Percentiles rank a stretch among this genome's conserved stretches.
Evolutionary conservation across 495 filamentous ascomycete species (phyloP).

Genomic region (Xylaria nigripes): DNA sequence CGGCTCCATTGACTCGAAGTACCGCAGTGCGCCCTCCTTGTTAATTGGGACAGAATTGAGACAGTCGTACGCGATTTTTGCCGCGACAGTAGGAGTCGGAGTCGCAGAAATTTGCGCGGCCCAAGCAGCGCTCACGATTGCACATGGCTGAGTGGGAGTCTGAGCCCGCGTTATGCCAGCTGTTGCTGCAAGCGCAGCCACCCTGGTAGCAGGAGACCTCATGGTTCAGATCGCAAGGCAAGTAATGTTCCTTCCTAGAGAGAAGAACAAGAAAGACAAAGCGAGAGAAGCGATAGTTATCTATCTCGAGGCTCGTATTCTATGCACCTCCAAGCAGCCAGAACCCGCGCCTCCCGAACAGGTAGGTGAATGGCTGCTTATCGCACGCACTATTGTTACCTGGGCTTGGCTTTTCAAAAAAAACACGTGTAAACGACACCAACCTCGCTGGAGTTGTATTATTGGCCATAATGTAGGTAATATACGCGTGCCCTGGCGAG

Average conservation of each 20-base stretch:
- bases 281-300: not conserved
- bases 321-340: slow-evolving; percentile 4
- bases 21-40: slow-evolving; percentile 30
- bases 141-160: slow-evolving; percentile 30
- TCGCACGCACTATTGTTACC: not conserved
- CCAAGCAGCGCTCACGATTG: slow-evolving; percentile 35
- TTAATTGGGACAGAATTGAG: slow-evolving; percentile 38
- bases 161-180: slow-evolving; percentile 2
- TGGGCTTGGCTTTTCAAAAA: not conserved
- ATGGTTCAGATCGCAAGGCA: not conserved
- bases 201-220: slow-evolving; percentile 11
- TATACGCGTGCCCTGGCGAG: not conserved
- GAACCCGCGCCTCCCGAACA: slow-evolving; percentile 8
- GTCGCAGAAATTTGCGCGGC: slow-evolving; percentile 26
- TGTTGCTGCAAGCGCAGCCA: slow-evolving; percentile 8
- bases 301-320: not conserved
- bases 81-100: slow-evolving; percentile 29
- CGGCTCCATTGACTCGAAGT: slow-evolving; percentile 33
- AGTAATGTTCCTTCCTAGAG: not conserved
- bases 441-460: not conserved
- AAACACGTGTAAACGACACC: not conserved
- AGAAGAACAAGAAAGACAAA: slow-evolving; percentile 1
- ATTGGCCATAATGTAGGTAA: not conserved
- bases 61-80: slow-evolving; percentile 36
- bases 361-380: slow-evolving; percentile 9